Base-by-base conservation (phyloP, 2,329 filamentous ascomycete species). In the Triangularia setosa region DNA sequence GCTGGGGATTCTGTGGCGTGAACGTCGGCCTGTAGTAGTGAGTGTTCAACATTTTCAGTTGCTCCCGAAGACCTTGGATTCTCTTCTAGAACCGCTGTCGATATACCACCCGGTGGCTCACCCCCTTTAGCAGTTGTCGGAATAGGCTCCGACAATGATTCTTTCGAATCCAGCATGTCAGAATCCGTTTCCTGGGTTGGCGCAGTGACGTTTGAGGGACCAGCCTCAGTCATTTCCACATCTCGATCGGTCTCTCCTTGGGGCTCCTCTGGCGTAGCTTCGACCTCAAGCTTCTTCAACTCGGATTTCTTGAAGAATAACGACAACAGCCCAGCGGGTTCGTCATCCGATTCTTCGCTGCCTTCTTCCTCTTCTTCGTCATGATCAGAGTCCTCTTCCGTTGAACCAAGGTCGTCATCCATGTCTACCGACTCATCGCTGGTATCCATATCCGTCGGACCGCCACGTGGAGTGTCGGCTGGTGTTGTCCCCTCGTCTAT, bases 381-480 rank as follows among this genome's bases (percentile, higher is more conserved):
- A 16, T 79, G 73, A 16, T 80, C 81, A 1, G 75, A 74, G 7
- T 75, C 74, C 27, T 73, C 76, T 75, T 88, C 85, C 27, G 82
- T 85, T 2, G 85, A 86, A 2, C 84, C 85, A 69, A 87, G 76
- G 63, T 89, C 86, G 65, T 89, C 86, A 68, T 89, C 87, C 87
- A 90, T 90, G 69, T 88, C 86, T 23, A 89, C 78, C 1, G 87
- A 89, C 72, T 89, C 87, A 68, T 90, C 87, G 53, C 82, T 85
- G 3, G 82, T 86, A 8, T 87, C 85, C 53, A 80, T 79, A 5
- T 75, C 75, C 24, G 77, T 70, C 30, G 72, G 73, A 1, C 64
- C 70, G 44, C 69, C 44, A 70, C 66, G 61, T 60, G 64, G 5
- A 55, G 59, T 69, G 4, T 69, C 71, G 9, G 73, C 72, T 23